Evolutionary conservation across 2,329 filamentous ascomycete genomes (phyloP), one percentile per base, ranked within the genome.

Genomic region (Ramularia endophylla): DNA sequence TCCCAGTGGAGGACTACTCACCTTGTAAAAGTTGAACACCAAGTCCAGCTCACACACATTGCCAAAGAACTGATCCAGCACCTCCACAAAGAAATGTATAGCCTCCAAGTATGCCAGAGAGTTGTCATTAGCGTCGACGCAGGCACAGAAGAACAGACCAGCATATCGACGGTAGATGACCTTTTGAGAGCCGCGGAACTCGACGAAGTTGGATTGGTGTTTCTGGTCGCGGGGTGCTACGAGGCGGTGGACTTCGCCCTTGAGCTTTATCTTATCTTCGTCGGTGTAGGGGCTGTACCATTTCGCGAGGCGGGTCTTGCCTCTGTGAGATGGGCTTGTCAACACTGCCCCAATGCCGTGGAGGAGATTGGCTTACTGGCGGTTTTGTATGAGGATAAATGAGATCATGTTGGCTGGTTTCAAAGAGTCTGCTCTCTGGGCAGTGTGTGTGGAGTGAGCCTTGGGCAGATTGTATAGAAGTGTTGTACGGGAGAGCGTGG

Each of bases 151-250:
- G 78, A 98, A 98, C 44, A 98, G 80, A 0, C 92, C 92, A 0
- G 92, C 92, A 69, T 98, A 98, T 49, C 92, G 85, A 32, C 94
- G 84, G 72, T 98, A 98, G 40, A 98, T 87, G 57, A 98, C 85
- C 72, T 95, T 97, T 64, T 90, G 67, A 55, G 66, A 88, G 69
- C 88, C 86, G 53, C 87, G 85, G 71, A 82, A 82, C 57, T 98
- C 92, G 75, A 98, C 92, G 61, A 98, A 98, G 72, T 98, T 98
- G 70, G 88, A 95, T 66, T 98, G 92, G 74, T 98, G 95, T 65
- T 98, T 98, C 65, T 98, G 92, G 69, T 98, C 92, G 62, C 92
- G 86, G 5, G 92, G 92, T 0, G 92, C 92, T 47, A 98, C 90
- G 55, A 98, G 87, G 50, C 92, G 89, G 75, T 98, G 92, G 58